These are phyloP conservation scores for Candida ponderosae DNA, from an alignment of 805 yeast species.

Conservation along the genomic window DNA sequence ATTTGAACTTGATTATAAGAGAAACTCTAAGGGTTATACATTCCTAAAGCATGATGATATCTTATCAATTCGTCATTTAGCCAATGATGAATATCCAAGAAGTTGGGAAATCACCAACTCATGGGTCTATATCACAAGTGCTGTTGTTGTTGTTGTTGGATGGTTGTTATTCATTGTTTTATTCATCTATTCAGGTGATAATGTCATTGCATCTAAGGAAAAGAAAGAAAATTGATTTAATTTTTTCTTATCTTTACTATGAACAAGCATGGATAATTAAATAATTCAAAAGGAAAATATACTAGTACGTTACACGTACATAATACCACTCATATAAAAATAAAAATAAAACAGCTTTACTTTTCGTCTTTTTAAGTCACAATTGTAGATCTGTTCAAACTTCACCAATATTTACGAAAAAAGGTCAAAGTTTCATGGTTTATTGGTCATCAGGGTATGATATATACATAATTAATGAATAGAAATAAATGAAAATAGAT, in stretches of 20 bases:
- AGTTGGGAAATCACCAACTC: slow-evolving; percentile 91
- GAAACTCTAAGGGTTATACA: slow-evolving; percentile 53
- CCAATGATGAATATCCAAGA: slow-evolving; percentile 91
- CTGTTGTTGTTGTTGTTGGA: slow-evolving; percentile 57
- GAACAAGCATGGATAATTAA: too few species aligned
- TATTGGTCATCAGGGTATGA: too few species aligned
- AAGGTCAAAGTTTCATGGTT: too few species aligned
- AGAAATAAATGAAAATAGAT: too few species aligned
- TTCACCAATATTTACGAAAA: too few species aligned
- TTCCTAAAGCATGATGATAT: slow-evolving; percentile 58
- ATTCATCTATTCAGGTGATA: slow-evolving; percentile 29
- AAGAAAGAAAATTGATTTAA: slow-evolving; percentile 9
- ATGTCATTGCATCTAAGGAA: slow-evolving; percentile 9
- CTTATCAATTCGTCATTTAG: slow-evolving; percentile 86
- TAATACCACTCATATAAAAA: too few species aligned
- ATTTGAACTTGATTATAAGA: slow-evolving; percentile 67
- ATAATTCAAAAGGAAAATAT: too few species aligned
- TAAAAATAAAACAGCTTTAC: too few species aligned
- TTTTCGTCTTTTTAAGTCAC: too few species aligned
- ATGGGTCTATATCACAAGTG: slow-evolving; percentile 80
- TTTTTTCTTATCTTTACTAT: neutral
- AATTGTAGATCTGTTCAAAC: too few species aligned
- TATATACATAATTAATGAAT: too few species aligned
- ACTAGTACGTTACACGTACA: too few species aligned
- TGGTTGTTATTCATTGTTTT: slow-evolving; percentile 75